A percentile compares a stretch with the other conserved stretches of the same genome.
Conservation (phyloP, 2,329 filamentous ascomycete genomes). For the Penicillium olsonii region DNA sequence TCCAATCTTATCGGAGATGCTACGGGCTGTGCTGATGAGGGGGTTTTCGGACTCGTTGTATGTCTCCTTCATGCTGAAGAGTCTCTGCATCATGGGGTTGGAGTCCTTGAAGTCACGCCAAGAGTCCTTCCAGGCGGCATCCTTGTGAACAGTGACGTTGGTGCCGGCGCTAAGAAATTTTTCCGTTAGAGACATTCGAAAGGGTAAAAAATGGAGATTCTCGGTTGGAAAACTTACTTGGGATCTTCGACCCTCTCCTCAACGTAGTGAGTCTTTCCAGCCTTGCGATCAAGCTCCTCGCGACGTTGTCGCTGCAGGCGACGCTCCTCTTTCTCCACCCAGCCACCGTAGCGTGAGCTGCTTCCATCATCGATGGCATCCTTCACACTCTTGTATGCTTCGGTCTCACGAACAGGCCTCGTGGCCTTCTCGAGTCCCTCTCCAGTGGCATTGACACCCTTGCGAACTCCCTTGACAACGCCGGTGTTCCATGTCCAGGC, state of each 20-base stretch:
- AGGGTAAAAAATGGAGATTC: constrained; percentile 18
- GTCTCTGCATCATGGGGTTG: constrained; percentile 81
- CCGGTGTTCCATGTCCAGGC: constrained; percentile 97
- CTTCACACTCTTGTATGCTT: constrained; percentile 92
- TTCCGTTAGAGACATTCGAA: constrained; percentile 34
- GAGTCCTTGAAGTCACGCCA: constrained; percentile 94
- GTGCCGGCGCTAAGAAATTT: constrained; percentile 74
- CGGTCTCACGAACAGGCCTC: constrained; percentile 87
- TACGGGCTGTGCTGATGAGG: constrained; percentile 85
- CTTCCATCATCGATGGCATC: constrained; percentile 96
- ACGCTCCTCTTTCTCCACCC: constrained; percentile 94
- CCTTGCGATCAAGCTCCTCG: constrained; percentile 62
- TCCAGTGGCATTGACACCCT: constrained; percentile 81
- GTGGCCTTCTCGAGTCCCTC: constrained; percentile 92
- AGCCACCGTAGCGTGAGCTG: constrained; percentile 92
- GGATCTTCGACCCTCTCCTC: constrained; percentile 80
- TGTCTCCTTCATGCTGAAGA: constrained; percentile 81
- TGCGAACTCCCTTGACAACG: constrained; percentile 86
- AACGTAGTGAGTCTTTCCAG: constrained; percentile 48
- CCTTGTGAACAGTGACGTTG: constrained; percentile 93
- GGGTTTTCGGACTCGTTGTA: constrained; percentile 99
- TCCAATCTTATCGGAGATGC: constrained; percentile 87
- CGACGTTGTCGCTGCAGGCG: constrained; percentile 73
- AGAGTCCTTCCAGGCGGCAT: constrained; percentile 96
- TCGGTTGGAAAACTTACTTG: constrained; percentile 63